Evolutionary conservation across 352 stramenopile genomes (phyloP).

Genomic region (Aphanomyces euteiches): DNA sequence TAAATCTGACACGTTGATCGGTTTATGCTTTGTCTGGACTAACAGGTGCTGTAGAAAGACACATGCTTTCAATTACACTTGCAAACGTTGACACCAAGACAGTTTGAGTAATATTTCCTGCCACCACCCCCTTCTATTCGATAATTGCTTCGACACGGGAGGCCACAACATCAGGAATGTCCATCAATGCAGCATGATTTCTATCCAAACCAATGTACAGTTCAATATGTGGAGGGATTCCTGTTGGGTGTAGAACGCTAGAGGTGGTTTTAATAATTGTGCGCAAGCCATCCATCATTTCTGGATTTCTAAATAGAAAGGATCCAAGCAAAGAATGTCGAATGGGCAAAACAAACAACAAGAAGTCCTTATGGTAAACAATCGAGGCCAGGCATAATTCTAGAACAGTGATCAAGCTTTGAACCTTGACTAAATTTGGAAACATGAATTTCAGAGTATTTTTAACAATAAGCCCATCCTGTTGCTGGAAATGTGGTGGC

Average conservation of each 20-base stretch:
- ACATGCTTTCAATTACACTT: background rate
- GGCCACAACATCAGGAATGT: background rate
- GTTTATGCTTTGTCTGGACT: background rate
- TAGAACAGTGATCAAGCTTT: slow-evolving; percentile 4
- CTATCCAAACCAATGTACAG: too few species aligned
- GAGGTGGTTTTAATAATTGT: background rate
- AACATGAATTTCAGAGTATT: background rate
- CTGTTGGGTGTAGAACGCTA: background rate
- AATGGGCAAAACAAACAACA: background rate
- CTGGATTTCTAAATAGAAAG: background rate
- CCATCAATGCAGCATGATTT: too few species aligned
- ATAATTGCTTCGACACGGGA: background rate
- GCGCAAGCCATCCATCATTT: background rate
- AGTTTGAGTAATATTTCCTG: background rate
- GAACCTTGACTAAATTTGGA: background rate
- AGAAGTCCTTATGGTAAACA: background rate
- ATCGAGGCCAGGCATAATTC: background rate
- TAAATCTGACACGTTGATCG: background rate
- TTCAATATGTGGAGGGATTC: slow-evolving; percentile 11
- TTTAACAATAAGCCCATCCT: too few species aligned
- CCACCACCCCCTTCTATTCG: too few species aligned
- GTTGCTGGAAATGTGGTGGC: background rate
- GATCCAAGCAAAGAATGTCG: slow-evolving; percentile 3
- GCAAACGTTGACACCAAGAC: background rate
- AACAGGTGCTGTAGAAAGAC: background rate